Base-by-base conservation (phyloP, 1,284 basidiomycete species). In the Irpex sp. region DNA sequence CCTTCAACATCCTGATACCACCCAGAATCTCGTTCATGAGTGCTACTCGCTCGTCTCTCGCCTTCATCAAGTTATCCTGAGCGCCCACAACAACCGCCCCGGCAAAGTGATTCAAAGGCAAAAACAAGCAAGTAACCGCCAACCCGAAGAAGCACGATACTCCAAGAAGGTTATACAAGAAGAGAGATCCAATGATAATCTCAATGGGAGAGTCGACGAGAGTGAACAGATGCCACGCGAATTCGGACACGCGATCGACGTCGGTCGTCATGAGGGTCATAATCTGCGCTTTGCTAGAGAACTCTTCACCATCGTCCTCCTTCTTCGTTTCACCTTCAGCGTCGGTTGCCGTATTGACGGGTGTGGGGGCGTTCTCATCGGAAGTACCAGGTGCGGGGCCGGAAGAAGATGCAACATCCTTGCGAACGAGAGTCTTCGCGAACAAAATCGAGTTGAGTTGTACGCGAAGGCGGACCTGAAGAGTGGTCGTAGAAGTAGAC, bases 11-110 rank as follows among this genome's bases (percentile, higher is more conserved):
- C n/a, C 94, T 83, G 65, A 97, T 94, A 2, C 86, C 93, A 57
- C 92, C 92, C 5, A 97, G 79, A 60, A 95, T 86, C 86, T 97
- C 95, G 70, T 97, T 97, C 94, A 97, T 97, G 55, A 97, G 78
- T 0, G 90, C 82, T 17, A 95, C 93, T 57, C 95, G 86, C 75
- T 95, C 91, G 69, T 98, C 95, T 19, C 95, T 85, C 39, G 92
- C 85, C 76, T 94, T 95, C 93, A 96, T 96, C 21, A 97, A 79
- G 69, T 90, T 93, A 65, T 97, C 94, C 72, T 97, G 94, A 0
- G 86, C 86, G 57, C 81, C 79, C 11, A 97, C 90, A 47, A 97
- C 91, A 19, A 95, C 78, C 75, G 93, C 94, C 57, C 92, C 89
- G 0, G 94, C 93, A 55, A 86, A 86, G 73, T 97, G 94, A 70